Base-by-base conservation (phyloP, 2,329 filamentous ascomycete genomes). In the Penicillium sp. region DNA sequence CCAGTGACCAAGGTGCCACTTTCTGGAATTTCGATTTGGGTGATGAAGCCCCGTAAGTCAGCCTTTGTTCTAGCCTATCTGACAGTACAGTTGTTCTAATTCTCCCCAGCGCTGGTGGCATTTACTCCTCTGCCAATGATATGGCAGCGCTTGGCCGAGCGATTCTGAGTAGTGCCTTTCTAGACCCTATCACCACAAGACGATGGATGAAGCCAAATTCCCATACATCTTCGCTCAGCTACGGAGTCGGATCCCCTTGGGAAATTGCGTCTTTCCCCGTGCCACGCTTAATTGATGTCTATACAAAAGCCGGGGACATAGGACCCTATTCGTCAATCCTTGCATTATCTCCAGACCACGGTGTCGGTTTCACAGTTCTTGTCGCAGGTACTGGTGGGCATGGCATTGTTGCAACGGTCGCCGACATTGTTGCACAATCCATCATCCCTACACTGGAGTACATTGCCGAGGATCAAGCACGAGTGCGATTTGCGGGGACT, bases 211-310 rank as follows among this genome's bases (percentile, higher is more conserved):
- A 77, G 47, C 78, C 79, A 0, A 58, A 62, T 0, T 61, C 69
- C 3, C 67, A 75, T 21, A 75, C 73, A 0, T 69, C 76, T 4
- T 74, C 76, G 28, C 59, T 75, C 1, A 55, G 63, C 34, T 70
- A 73, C 10, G 70, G 71, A 1, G 67, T 79, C 1, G 75, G 77
- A 6, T 71, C 72, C 24, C 79, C 79, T 1, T 81, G 78, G 78
- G 78, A 78, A 13, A 71, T 79, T 36, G 46, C 58, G 16, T 60
- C 58, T 9, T 59, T 62, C 29, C 31, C 52, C 6, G 19, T 49
- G 2, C 54, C 57, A 11, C 59, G 66, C 2, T 26, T 45, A 3
- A 55, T 67, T 6, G 62, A 67, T 13, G 40, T 67, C 5, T 69
- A 67, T 46, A 61, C 59, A 5, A 70, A 70, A 46, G 39, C 54